Conservation (phyloP, 2,329 filamentous ascomycete genomes). For the Colletotrichum gloeosporioides region DNA sequence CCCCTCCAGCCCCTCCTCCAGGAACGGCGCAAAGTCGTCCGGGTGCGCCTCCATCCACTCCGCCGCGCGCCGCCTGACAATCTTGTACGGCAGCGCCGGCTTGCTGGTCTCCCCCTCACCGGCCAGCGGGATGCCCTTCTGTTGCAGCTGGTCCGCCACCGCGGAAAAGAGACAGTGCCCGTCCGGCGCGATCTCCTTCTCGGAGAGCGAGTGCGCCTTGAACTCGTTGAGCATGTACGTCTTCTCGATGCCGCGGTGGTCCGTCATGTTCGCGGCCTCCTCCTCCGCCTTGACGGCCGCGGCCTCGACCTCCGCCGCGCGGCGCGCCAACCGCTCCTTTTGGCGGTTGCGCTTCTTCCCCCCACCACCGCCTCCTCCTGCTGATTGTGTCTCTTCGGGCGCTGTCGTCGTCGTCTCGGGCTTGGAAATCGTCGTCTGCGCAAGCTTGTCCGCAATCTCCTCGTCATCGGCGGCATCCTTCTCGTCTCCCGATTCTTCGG, state of each 20-base stretch:
- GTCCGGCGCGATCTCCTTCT: conserved; percentile 85
- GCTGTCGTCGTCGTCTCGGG: background rate
- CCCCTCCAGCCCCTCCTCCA: conserved; percentile 77
- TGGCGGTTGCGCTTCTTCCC: conserved; percentile 85
- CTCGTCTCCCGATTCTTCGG: conserved; percentile 19
- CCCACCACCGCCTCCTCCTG: conserved; percentile 22
- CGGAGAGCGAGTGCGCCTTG: conserved; percentile 64
- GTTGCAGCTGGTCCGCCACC: conserved; percentile 80
- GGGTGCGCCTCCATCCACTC: conserved; percentile 76
- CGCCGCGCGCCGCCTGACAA: conserved; percentile 74
- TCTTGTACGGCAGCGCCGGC: conserved; percentile 59
- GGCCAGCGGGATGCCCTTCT: conserved; percentile 51
- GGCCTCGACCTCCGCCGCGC: conserved; percentile 83
- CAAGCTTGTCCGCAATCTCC: conserved; percentile 26
- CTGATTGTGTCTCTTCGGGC: background rate
- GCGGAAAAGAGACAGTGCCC: conserved; percentile 96
- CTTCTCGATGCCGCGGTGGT: conserved; percentile 74
- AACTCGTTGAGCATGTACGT: conserved; percentile 74
- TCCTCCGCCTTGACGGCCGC: conserved; percentile 69
- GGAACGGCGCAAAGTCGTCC: conserved; percentile 85
- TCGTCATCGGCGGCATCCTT: conserved; percentile 25
- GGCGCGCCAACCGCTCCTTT: conserved; percentile 87
- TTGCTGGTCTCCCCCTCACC: background rate
- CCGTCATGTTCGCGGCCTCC: conserved; percentile 77
- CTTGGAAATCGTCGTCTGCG: background rate